Conservation (phyloP, 768 basidiomycete species). For the Boletus speciosus region DNA sequence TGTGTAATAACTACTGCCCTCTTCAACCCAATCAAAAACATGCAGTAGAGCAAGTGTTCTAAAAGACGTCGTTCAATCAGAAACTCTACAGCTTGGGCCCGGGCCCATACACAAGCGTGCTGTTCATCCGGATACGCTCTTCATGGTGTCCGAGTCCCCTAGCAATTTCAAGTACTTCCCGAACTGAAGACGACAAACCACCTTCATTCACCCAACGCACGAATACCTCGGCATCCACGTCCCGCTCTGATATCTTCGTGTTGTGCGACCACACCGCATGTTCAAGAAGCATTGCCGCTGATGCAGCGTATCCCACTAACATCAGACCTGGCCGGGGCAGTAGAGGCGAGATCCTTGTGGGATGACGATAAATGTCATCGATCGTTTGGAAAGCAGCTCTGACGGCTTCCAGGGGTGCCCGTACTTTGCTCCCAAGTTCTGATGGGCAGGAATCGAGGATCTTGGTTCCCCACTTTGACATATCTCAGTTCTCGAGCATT, state of each 20-base stretch:
- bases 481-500: not conserved
- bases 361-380: slow-evolving; percentile 36
- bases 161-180: slow-evolving; percentile 20
- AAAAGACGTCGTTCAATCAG: too few relatives aligned
- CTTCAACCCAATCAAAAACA: not conserved
- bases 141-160: not conserved
- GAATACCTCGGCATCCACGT: slow-evolving; percentile 51
- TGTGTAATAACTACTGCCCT: not conserved
- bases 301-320: slow-evolving; percentile 52
- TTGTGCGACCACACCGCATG: slow-evolving; percentile 60
- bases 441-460: slow-evolving; percentile 43
- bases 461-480: slow-evolving; percentile 48
- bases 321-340: slow-evolving; percentile 57
- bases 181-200: slow-evolving; percentile 28
- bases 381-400: slow-evolving; percentile 40
- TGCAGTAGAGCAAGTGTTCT: slow-evolving; percentile 38
- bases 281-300: slow-evolving; percentile 59
- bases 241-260: slow-evolving; percentile 26
- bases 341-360: slow-evolving; percentile 38
- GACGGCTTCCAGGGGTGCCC: slow-evolving; percentile 33
- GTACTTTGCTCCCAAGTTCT: slow-evolving; percentile 28
- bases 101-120: slow-evolving; percentile 12
- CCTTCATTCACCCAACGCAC: slow-evolving; percentile 47
- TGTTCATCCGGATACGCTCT: slow-evolving; percentile 16
- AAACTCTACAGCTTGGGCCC: slow-evolving; percentile 13